Base-by-base conservation (phyloP, 768 basidiomycete genomes). In the Agrocybe praecox region DNA sequence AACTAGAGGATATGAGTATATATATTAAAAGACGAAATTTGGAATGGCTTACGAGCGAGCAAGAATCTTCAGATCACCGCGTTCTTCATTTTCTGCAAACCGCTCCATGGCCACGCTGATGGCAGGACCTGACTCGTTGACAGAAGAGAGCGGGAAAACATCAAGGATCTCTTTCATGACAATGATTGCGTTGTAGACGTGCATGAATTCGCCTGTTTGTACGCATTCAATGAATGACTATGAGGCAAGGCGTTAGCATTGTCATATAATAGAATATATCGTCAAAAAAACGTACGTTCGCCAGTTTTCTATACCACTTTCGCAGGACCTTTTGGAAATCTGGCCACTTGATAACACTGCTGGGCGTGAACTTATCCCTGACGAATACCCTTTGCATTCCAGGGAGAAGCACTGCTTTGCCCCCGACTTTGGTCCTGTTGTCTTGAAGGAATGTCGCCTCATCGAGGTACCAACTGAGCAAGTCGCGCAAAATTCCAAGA, bases 161-260 rank as follows among this genome's bases (percentile, higher is more conserved):
- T 92, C 88, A 26, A 95, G 80, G 19, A 98, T 85, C 69, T 97
- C 93, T 66, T 95, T 93, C 60, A 97, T 79, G 24, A 99, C 88
- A 36, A 96, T 85, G 71, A 98, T 91, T n/a, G 93, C 83, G 67
- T 99, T 99, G 72, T 96, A 96, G 52, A 98, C 92, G 65, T 94
- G 94, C 91, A 98, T 96, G 70, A 96, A 98, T 66, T 96, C 96
- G 49, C 84, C 85, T 2, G 94, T 89, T 65, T 88, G 82, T 58
- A 98, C 88, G 67, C 90, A 94, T 29, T 86, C 88, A 18, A 81
- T 76, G 62, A 98, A 85, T 54, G 85, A 86, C 95, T 95, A 65
- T 18, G 32, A 56, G 36, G 40, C 33, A 26, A 22, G 24, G 10
- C 56, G 34, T 59, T 34, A 49, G 23, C 53, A 29, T 29, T n/a